Evolutionary conservation across 768 basidiomycete genomes (phyloP).

Genomic region (Termitomyces sp.): DNA sequence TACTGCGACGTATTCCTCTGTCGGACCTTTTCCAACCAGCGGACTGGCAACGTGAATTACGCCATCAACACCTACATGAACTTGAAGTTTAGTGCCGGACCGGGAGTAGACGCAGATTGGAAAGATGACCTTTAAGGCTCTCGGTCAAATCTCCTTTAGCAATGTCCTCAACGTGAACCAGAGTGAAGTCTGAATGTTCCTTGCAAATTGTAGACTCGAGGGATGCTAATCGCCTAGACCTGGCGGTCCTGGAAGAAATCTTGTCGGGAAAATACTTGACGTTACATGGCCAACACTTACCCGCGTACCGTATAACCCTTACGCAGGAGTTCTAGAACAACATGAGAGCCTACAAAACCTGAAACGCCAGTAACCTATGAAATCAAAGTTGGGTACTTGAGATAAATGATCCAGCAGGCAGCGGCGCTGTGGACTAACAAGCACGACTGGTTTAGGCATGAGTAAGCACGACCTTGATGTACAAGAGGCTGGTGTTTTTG

Average conservation of each 20-base stretch:
- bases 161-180: slow-evolving; percentile 16
- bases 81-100: too few relatives aligned
- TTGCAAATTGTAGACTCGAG: slow-evolving; percentile 10
- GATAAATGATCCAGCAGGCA: background rate
- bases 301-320: slow-evolving; percentile 20
- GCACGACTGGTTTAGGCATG: slow-evolving; percentile 1
- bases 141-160: slow-evolving; percentile 12
- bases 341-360: slow-evolving; percentile 19
- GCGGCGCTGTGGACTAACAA: background rate
- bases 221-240: slow-evolving; percentile 1
- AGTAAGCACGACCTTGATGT: background rate
- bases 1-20: slow-evolving; percentile 10
- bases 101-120: background rate
- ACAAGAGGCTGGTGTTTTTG: background rate
- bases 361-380: slow-evolving; percentile 19
- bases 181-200: slow-evolving; percentile 2
- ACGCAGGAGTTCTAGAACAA: slow-evolving; percentile 12
- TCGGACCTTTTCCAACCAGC: slow-evolving; percentile 8
- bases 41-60: slow-evolving; percentile 35
- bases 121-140: slow-evolving; percentile 13
- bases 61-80: slow-evolving; percentile 36
- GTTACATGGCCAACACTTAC: slow-evolving; percentile 3
- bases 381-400: background rate
- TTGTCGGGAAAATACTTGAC: background rate
- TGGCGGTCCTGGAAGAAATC: slow-evolving; percentile 8